Evolutionary conservation across 2,329 filamentous ascomycete species (phyloP).

Genomic region (Xylariomycetidae sp.): DNA sequence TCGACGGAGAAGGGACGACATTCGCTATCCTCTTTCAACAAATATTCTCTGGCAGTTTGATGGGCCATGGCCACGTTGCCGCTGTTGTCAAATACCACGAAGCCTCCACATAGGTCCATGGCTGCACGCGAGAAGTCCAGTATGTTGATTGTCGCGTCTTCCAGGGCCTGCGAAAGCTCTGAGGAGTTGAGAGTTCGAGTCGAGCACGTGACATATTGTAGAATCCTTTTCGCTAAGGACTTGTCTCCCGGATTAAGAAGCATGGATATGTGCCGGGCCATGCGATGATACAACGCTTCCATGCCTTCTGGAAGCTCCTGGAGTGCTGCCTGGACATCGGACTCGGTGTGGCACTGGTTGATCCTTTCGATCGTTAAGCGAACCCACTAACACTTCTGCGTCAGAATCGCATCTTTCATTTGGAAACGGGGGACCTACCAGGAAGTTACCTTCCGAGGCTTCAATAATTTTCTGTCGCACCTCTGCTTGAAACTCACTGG

Average conservation of each 20-base stretch:
- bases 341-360: conserved; percentile 7
- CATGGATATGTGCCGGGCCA: conserved; percentile 19
- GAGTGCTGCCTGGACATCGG: conserved; percentile 7
- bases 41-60: conserved; percentile 30
- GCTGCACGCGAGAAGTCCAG: conserved; percentile 23
- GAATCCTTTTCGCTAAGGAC: conserved; percentile 15
- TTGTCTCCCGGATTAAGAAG: conserved; percentile 10
- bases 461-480: background rate
- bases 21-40: conserved; percentile 11
- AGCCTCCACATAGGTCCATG: conserved; percentile 23
- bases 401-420: no score
- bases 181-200: conserved; percentile 15
- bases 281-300: conserved; percentile 26
- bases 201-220: conserved; percentile 20
- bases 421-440: conserved; percentile 5
- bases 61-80: conserved; percentile 26
- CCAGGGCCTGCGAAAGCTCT: conserved; percentile 19
- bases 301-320: conserved; percentile 10
- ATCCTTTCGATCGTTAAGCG: conserved; percentile 5
- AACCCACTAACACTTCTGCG: conserved; percentile 11
- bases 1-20: conserved; percentile 14
- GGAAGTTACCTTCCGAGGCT: conserved; percentile 3
- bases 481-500: background rate
- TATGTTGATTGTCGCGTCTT: conserved; percentile 9
- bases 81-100: conserved; percentile 24